Conservation (phyloP, 2,329 filamentous ascomycete genomes). For the Hypoxylon sp. region DNA sequence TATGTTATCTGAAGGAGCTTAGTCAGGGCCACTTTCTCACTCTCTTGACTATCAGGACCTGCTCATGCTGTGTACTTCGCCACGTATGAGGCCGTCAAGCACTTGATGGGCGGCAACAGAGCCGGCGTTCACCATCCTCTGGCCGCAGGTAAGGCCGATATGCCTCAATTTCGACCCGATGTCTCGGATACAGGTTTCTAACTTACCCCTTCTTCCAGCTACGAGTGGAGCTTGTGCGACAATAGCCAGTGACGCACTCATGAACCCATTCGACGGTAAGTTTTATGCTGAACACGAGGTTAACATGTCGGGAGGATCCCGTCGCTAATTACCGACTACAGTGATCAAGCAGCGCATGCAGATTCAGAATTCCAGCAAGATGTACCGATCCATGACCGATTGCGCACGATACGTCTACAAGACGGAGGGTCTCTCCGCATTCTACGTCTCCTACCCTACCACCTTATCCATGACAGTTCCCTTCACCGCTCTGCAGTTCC, state of each 20-base stretch:
- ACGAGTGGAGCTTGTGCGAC: conserved; percentile 95
- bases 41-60: conserved; percentile 72
- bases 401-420: conserved; percentile 91
- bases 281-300: conserved; percentile 25
- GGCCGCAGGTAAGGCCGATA: conserved; percentile 79
- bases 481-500: conserved; percentile 96
- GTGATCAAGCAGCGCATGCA: conserved; percentile 99
- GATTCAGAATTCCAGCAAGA: conserved; percentile 89
- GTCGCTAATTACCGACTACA: conserved; percentile 56
- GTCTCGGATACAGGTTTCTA: conserved; percentile 18
- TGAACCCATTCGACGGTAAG: conserved; percentile 99
- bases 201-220: conserved; percentile 66
- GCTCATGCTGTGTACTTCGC: conserved; percentile 99
- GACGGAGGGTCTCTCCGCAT: conserved; percentile 88
- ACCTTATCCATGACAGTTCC: conserved; percentile 99
- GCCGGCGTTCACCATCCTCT: conserved; percentile 90
- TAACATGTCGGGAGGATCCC: conserved; percentile 1
- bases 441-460: conserved; percentile 98
- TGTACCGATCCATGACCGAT: conserved; percentile 87
- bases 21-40: conserved; percentile 45
- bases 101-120: conserved; percentile 92
- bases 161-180: conserved; percentile 10
- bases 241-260: conserved; percentile 96
- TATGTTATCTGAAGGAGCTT: conserved; percentile 61
- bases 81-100: conserved; percentile 97